Percentiles rank a stretch among this genome's conserved stretches.
These are phyloP conservation scores for Sporobolomyces roseus DNA, from an alignment of 768 basidiomycete species.

Conservation along the genomic window DNA sequence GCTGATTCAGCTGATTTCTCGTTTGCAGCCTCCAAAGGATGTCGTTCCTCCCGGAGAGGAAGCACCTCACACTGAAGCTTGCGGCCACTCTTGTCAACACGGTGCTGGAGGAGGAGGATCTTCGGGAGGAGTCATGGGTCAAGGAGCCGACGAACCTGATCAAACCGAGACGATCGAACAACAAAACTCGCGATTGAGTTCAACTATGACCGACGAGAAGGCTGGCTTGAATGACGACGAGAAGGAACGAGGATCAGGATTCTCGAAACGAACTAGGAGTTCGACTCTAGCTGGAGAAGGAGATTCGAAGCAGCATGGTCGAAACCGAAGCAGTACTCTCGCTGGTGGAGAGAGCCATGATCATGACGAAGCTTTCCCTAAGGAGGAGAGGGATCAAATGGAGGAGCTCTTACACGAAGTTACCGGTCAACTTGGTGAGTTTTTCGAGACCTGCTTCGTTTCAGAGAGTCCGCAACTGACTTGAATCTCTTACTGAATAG, in stretches of 20 bases:
- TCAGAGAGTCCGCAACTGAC: neutral
- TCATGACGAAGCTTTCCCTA: slow-evolving; percentile 68
- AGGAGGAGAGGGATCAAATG: slow-evolving; percentile 84
- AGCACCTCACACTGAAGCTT: slow-evolving; percentile 47
- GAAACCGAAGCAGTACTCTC: slow-evolving; percentile 49
- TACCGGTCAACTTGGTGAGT: slow-evolving; percentile 76
- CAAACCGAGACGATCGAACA: slow-evolving; percentile 30
- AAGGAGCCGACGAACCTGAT: slow-evolving; percentile 39
- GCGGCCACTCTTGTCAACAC: slow-evolving; percentile 47
- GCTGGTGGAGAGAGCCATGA: slow-evolving; percentile 41
- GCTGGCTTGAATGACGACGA: neutral
- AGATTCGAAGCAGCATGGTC: neutral
- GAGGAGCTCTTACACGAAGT: slow-evolving; percentile 70
- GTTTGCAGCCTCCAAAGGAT: slow-evolving; percentile 44
- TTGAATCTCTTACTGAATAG: neutral
- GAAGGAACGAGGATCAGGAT: slow-evolving; percentile 17
- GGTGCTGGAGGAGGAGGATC: slow-evolving; percentile 51
- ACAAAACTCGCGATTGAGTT: slow-evolving; percentile 28
- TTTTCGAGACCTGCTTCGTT: neutral
- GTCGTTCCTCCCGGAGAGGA: slow-evolving; percentile 46
- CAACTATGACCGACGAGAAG: neutral
- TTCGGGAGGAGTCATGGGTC: slow-evolving; percentile 49
- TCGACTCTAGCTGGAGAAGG: slow-evolving; percentile 33
- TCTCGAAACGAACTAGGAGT: slow-evolving; percentile 25
- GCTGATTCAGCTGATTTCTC: neutral